Percentiles rank a stretch among this genome's conserved stretches.
Conservation (phyloP, 352 stramenopile species). For the Elongisporangium prolatum region DNA sequence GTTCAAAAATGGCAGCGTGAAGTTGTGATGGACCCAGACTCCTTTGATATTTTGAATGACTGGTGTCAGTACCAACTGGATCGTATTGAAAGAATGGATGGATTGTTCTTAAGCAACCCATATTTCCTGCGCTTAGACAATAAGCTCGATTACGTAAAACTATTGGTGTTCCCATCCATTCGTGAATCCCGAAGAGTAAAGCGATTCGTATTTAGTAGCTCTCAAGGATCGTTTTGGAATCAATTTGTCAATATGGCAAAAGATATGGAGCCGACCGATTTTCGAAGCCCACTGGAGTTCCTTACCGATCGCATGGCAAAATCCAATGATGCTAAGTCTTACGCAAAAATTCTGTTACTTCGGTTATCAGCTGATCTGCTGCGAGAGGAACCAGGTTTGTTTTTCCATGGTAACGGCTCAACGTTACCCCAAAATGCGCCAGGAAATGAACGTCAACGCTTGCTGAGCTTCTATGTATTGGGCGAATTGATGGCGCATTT, state of each 20-base stretch:
- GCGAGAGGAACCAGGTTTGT: slow-evolving; percentile 26
- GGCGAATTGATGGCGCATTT: slow-evolving; percentile 61
- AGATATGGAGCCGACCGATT: slow-evolving; percentile 31
- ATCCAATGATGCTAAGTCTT: background rate
- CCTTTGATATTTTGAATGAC: slow-evolving; percentile 66
- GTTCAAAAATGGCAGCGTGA: slow-evolving; percentile 41
- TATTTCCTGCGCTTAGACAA: slow-evolving; percentile 63
- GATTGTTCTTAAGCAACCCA: slow-evolving; percentile 35
- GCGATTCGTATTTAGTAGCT: slow-evolving; percentile 26
- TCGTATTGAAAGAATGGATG: slow-evolving; percentile 49
- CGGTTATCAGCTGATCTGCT: slow-evolving; percentile 23
- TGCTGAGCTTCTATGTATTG: slow-evolving; percentile 53
- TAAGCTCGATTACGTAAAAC: slow-evolving; percentile 49
- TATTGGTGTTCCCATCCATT: slow-evolving; percentile 28
- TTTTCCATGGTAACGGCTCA: slow-evolving; percentile 6
- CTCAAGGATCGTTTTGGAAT: slow-evolving; percentile 31
- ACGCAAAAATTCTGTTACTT: slow-evolving; percentile 30
- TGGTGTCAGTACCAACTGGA: slow-evolving; percentile 44
- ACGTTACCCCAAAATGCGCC: background rate
- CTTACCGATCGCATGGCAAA: slow-evolving; percentile 12
- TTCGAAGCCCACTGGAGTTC: slow-evolving; percentile 41
- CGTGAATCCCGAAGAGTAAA: background rate
- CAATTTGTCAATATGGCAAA: slow-evolving; percentile 43
- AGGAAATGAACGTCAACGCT: slow-evolving; percentile 11
- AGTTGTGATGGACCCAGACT: slow-evolving; percentile 34